A percentile compares a stretch with the other conserved stretches of the same genome.
Conservation (phyloP, 108 stramenopile species). For the Cyclostephanos tholiformis region DNA sequence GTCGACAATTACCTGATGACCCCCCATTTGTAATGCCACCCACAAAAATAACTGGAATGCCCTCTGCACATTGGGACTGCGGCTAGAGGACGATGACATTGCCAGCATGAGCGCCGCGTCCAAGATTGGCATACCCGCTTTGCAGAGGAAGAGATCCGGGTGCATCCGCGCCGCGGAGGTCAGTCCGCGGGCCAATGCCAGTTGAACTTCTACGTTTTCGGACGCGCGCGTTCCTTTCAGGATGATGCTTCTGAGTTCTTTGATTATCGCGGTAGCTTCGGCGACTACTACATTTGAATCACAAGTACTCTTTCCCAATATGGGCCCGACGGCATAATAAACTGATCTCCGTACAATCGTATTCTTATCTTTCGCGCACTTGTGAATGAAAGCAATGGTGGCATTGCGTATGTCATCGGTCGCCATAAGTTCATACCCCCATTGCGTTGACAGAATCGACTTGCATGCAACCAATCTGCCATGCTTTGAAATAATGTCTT, state of each 20-base stretch:
- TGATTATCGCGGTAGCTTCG: slow-evolving; percentile 29
- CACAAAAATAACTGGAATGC: slow-evolving; percentile 56
- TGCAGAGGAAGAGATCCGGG: slow-evolving; percentile 49
- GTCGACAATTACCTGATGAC: neutral
- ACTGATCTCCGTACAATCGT: slow-evolving; percentile 45
- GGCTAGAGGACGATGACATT: slow-evolving; percentile 40
- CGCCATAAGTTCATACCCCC: slow-evolving; percentile 40
- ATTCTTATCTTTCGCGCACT: slow-evolving; percentile 42
- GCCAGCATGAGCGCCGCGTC: slow-evolving; percentile 62
- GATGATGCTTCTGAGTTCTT: slow-evolving; percentile 48
- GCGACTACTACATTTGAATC: slow-evolving; percentile 20
- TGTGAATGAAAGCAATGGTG: slow-evolving; percentile 29
- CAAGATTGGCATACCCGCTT: slow-evolving; percentile 52
- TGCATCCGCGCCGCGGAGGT: slow-evolving; percentile 40
- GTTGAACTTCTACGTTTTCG: slow-evolving; percentile 50
- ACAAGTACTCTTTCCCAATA: slow-evolving; percentile 33
- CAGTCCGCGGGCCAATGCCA: slow-evolving; percentile 51
- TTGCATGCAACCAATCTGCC: slow-evolving; percentile 41
- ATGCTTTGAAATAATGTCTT: slow-evolving; percentile 37
- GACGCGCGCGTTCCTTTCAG: slow-evolving; percentile 55
- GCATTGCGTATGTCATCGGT: slow-evolving; percentile 40
- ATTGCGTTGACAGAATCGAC: slow-evolving; percentile 34
- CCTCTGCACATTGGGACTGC: slow-evolving; percentile 44
- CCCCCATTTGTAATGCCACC: slow-evolving; percentile 48
- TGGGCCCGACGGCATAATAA: slow-evolving; percentile 47